These are phyloP conservation scores for Plantago major DNA, from an alignment of 257 asterid species.

Conservation along the genomic window DNA sequence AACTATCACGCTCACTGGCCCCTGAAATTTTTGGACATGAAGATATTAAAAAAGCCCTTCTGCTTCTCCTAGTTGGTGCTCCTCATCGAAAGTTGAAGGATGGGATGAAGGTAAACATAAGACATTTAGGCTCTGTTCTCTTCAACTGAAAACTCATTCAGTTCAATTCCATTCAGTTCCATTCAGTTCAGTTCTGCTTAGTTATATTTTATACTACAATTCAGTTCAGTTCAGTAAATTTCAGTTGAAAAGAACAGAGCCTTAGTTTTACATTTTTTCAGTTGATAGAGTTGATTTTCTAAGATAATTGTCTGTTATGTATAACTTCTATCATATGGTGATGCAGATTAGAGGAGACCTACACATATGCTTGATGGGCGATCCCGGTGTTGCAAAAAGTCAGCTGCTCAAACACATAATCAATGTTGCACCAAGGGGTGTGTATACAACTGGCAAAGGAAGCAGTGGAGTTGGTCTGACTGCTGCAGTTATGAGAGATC, in stretches of 20 bases:
- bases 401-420: conserved; percentile 98
- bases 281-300: background rate
- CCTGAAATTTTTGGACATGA: conserved; percentile 96
- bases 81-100: conserved; percentile 92
- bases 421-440: conserved; percentile 93
- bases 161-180: too few relatives aligned
- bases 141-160: too few relatives aligned
- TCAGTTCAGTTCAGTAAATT: too few relatives aligned
- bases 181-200: too few relatives aligned
- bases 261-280: background rate
- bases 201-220: too few relatives aligned
- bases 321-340: background rate
- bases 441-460: conserved; percentile 95
- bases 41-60: conserved; percentile 90
- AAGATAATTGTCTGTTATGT: background rate
- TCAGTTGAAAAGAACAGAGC: too few relatives aligned
- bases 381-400: conserved; percentile 98
- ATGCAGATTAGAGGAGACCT: conserved; percentile 80
- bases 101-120: conserved; percentile 80
- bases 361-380: conserved; percentile 88
- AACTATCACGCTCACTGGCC: conserved; percentile 79
- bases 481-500: conserved; percentile 98
- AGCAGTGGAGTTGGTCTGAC: conserved; percentile 99
- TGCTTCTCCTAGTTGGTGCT: conserved; percentile 95
- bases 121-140: too few relatives aligned